phyloP scores from a whole-genome alignment of 768 basidiomycete species.

The Amanita thiersii region DNA sequence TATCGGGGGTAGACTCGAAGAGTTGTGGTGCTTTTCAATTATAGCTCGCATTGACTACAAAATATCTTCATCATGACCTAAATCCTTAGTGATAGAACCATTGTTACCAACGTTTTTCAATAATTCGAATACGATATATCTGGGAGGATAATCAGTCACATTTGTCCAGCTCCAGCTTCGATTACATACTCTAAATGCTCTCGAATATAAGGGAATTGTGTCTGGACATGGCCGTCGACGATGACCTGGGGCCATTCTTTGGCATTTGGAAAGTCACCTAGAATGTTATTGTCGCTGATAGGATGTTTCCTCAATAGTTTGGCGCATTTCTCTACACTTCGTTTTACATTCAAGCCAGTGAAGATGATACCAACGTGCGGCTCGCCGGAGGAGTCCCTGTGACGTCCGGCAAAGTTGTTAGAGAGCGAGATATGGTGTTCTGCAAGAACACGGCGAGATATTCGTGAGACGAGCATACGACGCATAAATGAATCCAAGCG shows the following conservation, averaged over 20 bases:
- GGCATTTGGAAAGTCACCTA: slow-evolving; percentile 16
- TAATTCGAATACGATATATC: slow-evolving; percentile 85
- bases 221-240: slow-evolving; percentile 65
- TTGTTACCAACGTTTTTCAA: slow-evolving; percentile 65
- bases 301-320: slow-evolving; percentile 44
- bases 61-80: slow-evolving; percentile 5
- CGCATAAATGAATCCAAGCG: slow-evolving; percentile 82
- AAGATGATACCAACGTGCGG: slow-evolving; percentile 81
- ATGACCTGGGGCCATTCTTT: slow-evolving; percentile 53
- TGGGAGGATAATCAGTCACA: slow-evolving; percentile 16
- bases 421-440: slow-evolving; percentile 87
- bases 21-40: slow-evolving; percentile 35
- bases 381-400: slow-evolving; percentile 29
- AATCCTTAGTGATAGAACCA: slow-evolving; percentile 3
- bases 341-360: slow-evolving; percentile 62
- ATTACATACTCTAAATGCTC: slow-evolving; percentile 74
- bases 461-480: slow-evolving; percentile 85
- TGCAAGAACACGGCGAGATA: slow-evolving; percentile 81
- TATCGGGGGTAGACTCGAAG: slow-evolving; percentile 48
- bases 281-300: slow-evolving; percentile 32
- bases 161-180: not conserved
- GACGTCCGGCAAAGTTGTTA: slow-evolving; percentile 35
- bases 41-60: slow-evolving; percentile 69
- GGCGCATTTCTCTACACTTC: slow-evolving; percentile 64
- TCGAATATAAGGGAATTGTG: slow-evolving; percentile 73